Percentiles rank a stretch among this genome's conserved stretches.
Conservation (phyloP, 176 grass and related monocot genomes). For the Oryza australiensis region DNA sequence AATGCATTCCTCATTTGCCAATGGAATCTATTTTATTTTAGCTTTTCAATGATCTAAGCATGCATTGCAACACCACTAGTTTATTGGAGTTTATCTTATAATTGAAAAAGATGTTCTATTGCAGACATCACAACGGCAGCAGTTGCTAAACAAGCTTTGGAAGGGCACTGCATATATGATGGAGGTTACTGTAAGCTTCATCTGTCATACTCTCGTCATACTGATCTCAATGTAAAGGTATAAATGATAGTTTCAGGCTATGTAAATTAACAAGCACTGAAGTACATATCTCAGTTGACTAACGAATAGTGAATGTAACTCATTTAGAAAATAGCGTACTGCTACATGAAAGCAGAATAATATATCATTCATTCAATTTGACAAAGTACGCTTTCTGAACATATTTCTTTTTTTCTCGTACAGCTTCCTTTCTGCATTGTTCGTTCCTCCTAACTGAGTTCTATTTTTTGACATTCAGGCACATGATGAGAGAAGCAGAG, state of each 20-base stretch:
- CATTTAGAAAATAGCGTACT: slow-evolving; percentile 35
- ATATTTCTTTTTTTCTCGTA: not conserved
- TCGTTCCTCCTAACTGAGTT: slow-evolving; percentile 12
- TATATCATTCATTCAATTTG: slow-evolving; percentile 31
- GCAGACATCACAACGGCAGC: slow-evolving; percentile 76
- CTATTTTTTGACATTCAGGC: slow-evolving; percentile 45
- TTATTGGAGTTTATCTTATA: not conserved
- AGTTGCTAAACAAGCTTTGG: slow-evolving; percentile 94
- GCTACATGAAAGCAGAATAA: slow-evolving; percentile 28
- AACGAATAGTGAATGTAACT: slow-evolving; percentile 38
- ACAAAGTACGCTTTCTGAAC: slow-evolving; percentile 42
- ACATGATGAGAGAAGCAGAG: slow-evolving; percentile 83
- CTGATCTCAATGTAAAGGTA: slow-evolving; percentile 99
- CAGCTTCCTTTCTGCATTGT: slow-evolving; percentile 1
- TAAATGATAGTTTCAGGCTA: slow-evolving; percentile 61
- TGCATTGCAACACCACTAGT: not conserved
- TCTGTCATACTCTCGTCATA: slow-evolving; percentile 99
- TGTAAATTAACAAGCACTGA: slow-evolving; percentile 41
- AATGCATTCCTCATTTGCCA: slow-evolving; percentile 9
- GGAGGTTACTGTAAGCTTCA: slow-evolving; percentile 99
- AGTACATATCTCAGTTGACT: slow-evolving; percentile 1
- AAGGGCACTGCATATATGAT: slow-evolving; percentile 99
- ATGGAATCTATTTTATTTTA: not conserved
- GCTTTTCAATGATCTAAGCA: not conserved
- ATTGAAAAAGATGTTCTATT: slow-evolving; percentile 15